These are phyloP conservation scores for Massariosphaeria phaeospora DNA, from an alignment of 495 filamentous ascomycete genomes.

Conservation along the genomic window DNA sequence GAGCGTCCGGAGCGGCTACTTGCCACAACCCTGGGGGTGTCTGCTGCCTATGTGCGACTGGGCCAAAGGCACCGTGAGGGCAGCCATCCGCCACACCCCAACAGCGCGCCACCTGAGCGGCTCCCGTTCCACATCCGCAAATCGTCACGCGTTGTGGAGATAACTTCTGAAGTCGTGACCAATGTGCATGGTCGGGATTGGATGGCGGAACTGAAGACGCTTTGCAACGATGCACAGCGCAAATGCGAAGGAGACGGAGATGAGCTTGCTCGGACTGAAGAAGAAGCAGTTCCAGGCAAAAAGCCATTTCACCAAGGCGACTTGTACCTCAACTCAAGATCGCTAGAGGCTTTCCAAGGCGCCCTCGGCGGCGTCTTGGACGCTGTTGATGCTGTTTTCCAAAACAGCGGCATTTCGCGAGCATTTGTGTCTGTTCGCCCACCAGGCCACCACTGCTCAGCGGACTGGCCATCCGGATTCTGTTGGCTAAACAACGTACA, in stretches of 20 bases:
- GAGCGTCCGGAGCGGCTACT: conserved; percentile 90
- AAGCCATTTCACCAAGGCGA: conserved; percentile 71
- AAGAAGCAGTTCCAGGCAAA: conserved; percentile 43
- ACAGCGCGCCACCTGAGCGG: conserved; percentile 46
- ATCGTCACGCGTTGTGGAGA: conserved; percentile 58
- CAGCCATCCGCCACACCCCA: conserved; percentile 58
- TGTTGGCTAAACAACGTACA: conserved; percentile 99
- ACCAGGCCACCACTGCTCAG: conserved; percentile 91
- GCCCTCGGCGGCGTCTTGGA: conserved; percentile 86
- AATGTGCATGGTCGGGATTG: conserved; percentile 79
- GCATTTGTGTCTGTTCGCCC: conserved; percentile 83
- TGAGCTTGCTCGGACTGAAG: conserved; percentile 64
- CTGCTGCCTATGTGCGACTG: conserved; percentile 81
- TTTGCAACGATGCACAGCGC: conserved; percentile 73
- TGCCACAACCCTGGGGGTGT: conserved; percentile 73
- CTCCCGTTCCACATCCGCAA: conserved; percentile 81
- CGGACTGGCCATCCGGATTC: conserved; percentile 82
- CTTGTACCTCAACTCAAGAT: conserved; percentile 82
- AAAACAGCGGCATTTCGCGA: conserved; percentile 54
- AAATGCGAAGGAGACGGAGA: conserved; percentile 68
- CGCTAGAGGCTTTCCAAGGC: conserved; percentile 80
- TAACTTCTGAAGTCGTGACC: conserved; percentile 66
- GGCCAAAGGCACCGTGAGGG: conserved; percentile 75
- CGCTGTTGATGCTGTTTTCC: conserved; percentile 80
- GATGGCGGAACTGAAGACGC: conserved; percentile 84